Evolutionary conservation across 225 moss, liverwort and hornwort genomes (phyloP).

Genomic region (Neckera pumila): DNA sequence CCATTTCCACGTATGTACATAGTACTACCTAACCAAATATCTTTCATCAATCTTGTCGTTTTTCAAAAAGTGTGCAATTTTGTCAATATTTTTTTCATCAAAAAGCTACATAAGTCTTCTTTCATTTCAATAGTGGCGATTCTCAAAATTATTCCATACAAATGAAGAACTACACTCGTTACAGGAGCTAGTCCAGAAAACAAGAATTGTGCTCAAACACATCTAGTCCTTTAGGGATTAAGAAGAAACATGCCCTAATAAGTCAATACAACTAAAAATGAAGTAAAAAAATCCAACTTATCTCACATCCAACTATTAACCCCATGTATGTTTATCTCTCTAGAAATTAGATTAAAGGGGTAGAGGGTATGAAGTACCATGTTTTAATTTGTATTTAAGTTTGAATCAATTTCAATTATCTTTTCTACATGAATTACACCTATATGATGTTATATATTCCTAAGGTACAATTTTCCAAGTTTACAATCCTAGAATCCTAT

Average conservation of each 20-base stretch:
- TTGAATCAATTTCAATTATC: not conserved
- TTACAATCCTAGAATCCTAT: not conserved
- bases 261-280: not conserved
- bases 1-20: no score
- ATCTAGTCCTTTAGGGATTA: no score
- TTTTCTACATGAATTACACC: not conserved
- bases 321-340: not conserved
- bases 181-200: no score
- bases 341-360: not conserved
- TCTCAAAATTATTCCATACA: no score
- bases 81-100: no score
- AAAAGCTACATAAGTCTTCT: no score
- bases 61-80: no score
- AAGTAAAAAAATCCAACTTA: rapidly evolving
- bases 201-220: no score
- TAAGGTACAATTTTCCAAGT: not conserved
- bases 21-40: no score
- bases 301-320: not conserved
- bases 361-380: not conserved
- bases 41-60: no score
- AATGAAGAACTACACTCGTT: no score
- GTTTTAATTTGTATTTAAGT: not conserved
- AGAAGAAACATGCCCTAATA: not conserved
- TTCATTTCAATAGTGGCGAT: no score
- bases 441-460: not conserved